Evolutionary conservation across 768 basidiomycete species (phyloP).

Genomic region (Tulasnella sp.): DNA sequence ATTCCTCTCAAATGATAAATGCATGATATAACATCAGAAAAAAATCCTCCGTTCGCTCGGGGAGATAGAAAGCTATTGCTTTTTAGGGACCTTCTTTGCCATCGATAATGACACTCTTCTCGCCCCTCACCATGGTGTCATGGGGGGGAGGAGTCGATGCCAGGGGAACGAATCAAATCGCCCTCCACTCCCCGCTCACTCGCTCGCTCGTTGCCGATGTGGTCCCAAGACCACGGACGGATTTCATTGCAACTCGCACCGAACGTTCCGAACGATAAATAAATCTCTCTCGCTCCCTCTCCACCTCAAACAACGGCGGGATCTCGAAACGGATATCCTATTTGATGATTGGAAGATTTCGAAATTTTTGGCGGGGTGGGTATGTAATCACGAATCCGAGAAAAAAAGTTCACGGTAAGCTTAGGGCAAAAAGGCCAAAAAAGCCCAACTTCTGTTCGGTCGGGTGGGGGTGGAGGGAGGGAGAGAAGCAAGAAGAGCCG

Average conservation of each 20-base stretch:
- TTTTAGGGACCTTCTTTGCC: not conserved
- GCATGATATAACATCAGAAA: not conserved
- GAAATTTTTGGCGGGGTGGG: constrained; percentile 3
- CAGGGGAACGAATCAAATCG: not conserved
- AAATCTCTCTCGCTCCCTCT: not conserved
- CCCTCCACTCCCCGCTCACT: not conserved
- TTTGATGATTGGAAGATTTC: not conserved
- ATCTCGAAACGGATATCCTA: not conserved
- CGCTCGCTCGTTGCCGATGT: not conserved
- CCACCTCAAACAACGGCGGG: not conserved
- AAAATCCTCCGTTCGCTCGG: not conserved
- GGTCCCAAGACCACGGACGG: not conserved
- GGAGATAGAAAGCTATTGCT: not conserved
- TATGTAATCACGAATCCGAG: not conserved
- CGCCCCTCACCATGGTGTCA: not conserved
- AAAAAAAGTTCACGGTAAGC: too few species aligned
- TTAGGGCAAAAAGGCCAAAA: too few species aligned
- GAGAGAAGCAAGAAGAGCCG: not conserved
- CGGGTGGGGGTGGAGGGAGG: not conserved
- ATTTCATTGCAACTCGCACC: not conserved
- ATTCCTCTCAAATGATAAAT: not conserved
- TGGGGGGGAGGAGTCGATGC: not conserved
- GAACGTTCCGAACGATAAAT: not conserved
- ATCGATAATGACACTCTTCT: not conserved
- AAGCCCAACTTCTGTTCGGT: constrained; percentile 2